Conservation (phyloP, 352 stramenopile genomes). For the Pythium volutum region DNA sequence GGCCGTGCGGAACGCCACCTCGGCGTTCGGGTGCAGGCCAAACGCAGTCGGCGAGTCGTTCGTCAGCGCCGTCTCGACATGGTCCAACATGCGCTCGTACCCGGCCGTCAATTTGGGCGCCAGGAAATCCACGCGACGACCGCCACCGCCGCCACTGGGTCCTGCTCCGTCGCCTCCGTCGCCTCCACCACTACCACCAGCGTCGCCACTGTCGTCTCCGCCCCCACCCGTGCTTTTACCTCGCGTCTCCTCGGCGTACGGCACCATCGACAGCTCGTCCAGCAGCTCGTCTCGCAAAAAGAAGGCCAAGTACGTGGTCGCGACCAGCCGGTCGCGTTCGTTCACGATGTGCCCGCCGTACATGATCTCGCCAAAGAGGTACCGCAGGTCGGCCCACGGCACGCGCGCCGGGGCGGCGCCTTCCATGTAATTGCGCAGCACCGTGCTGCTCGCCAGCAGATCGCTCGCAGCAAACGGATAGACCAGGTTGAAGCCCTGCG, state of each 20-base stretch:
- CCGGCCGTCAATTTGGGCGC: constrained; percentile 66
- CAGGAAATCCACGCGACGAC: constrained; percentile 57
- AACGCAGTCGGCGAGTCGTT: constrained; percentile 87
- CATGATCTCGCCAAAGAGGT: constrained; percentile 89
- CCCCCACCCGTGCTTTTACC: constrained; percentile 24
- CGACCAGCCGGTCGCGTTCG: constrained; percentile 76
- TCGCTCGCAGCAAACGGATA: constrained; percentile 90
- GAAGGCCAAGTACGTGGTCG: constrained; percentile 81
- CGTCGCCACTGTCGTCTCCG: constrained; percentile 19
- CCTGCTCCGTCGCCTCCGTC: constrained; percentile 1
- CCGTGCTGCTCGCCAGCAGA: constrained; percentile 75
- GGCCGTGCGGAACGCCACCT: constrained; percentile 90
- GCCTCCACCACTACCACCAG: constrained; percentile 11
- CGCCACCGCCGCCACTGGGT: constrained; percentile 8
- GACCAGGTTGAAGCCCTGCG: constrained; percentile 89
- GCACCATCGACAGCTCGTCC: constrained; percentile 88
- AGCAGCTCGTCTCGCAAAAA: constrained; percentile 88
- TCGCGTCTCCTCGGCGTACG: constrained; percentile 65
- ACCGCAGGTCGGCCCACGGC: constrained; percentile 88
- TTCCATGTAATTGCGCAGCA: constrained; percentile 92
- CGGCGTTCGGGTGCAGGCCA: constrained; percentile 91
- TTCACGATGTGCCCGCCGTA: constrained; percentile 89
- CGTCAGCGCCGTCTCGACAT: constrained; percentile 80
- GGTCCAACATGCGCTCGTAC: constrained; percentile 85
- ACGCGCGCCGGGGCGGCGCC: constrained; percentile 78